Evolutionary conservation across 2,329 filamentous ascomycete genomes (phyloP), one percentile per base, ranked within the genome.

Genomic region (Coniochaeta sp.): DNA sequence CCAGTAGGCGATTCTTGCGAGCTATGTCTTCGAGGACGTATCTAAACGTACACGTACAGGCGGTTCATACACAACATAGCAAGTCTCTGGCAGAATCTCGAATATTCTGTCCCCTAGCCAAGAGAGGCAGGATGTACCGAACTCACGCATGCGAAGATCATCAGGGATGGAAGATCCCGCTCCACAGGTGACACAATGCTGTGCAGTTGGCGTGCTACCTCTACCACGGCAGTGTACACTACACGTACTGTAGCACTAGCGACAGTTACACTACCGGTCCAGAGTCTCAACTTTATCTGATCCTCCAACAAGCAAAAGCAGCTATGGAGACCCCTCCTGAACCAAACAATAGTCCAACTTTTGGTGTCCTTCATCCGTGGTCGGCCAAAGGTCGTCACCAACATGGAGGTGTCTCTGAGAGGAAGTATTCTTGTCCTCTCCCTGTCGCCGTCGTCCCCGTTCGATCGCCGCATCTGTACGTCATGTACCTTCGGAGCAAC

Each of bases 231-330:
- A n/a, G n/a, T n/a, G n/a, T n/a, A n/a, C n/a, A n/a, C n/a, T n/a
- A n/a, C n/a, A n/a, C n/a, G n/a, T n/a, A n/a, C n/a, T n/a, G n/a
- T n/a, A n/a, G n/a, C n/a, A n/a, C n/a, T 50, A 43, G 19, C n/a
- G 24, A 52, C 24, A 17, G 24, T n/a, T n/a, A n/a, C n/a, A n/a
- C 47, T 24, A 52, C 28, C 47, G 47, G 24, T 31, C 47, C 28
- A 47, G 43, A 52, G 47, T 52, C 47, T 52, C 47, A 52, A 52
- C 47, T 52, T 31, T 52, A 52, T 52, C 47, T 52, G 47, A n/a
- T 52, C 47, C 5, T 52, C 47, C 47, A 12, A 36, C 6, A 7
- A 36, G 3, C 34, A 12, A 6, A 36, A 6, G 34, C 14, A 7
- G 34, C 28, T 36, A 36, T 33, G 11, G 31, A 33, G n/a, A n/a